A percentile compares a stretch with the other conserved stretches of the same genome.
These are phyloP conservation scores for Passiflora organensis DNA, from an alignment of 345 rosid genomes.

Conservation along the genomic window DNA sequence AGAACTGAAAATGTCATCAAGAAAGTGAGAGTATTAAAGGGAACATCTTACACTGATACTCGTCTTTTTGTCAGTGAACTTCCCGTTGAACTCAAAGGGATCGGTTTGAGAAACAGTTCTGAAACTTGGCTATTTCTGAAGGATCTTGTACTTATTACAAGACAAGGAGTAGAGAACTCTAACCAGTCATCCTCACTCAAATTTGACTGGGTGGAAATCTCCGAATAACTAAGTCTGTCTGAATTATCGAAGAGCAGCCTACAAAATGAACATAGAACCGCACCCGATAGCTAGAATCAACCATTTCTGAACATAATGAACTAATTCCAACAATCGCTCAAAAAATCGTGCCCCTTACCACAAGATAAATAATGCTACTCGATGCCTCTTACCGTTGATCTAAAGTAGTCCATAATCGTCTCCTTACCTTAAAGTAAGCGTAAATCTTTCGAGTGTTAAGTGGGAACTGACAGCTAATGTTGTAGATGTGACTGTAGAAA, in stretches of 20 bases:
- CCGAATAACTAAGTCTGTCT: conserved; percentile 70
- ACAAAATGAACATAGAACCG: too few species aligned
- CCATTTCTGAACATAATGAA: too few species aligned
- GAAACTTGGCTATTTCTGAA: conserved; percentile 20
- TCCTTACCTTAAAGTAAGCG: too few species aligned
- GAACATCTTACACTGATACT: conserved; percentile 73
- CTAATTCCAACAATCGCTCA: too few species aligned
- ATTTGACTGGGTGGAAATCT: conserved; percentile 75
- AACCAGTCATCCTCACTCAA: conserved; percentile 76
- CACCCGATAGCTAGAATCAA: too few species aligned
- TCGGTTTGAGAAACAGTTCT: conserved; percentile 19
- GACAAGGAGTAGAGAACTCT: conserved; percentile 77
- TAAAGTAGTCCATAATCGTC: too few species aligned
- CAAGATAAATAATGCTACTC: too few species aligned
- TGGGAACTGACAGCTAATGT: too few species aligned
- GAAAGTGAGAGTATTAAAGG: conserved; percentile 5
- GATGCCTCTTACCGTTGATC: too few species aligned
- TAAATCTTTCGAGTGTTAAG: too few species aligned
- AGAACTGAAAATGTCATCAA: neutral
- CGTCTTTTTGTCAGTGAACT: conserved; percentile 82
- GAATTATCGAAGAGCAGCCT: conserved; percentile 80
- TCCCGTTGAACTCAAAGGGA: conserved; percentile 28
- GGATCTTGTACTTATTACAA: conserved; percentile 27
- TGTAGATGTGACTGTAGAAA: too few species aligned
- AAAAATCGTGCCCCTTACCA: too few species aligned